A percentile compares a stretch with the other conserved stretches of the same genome.
These are phyloP conservation scores for Podosphaera fusca DNA, from an alignment of 2,329 filamentous ascomycete genomes.

Conservation along the genomic window DNA sequence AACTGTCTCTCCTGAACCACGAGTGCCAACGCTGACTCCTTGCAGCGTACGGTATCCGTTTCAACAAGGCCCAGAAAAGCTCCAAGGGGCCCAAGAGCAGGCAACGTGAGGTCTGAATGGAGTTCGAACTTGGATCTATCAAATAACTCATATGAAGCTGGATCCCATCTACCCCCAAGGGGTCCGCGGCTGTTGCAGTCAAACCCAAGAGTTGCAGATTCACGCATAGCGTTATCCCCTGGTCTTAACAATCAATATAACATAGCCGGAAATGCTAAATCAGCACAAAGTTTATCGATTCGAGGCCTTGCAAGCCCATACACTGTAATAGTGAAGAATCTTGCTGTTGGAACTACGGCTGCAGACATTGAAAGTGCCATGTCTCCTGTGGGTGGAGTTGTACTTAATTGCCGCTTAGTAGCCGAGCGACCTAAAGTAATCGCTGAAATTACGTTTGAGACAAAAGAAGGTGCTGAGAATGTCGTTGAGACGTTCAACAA, in stretches of 20 bases:
- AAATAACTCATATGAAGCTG: constrained; percentile 20
- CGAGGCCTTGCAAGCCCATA: constrained; percentile 51
- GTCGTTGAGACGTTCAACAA: constrained; percentile 59
- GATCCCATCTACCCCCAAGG: constrained; percentile 19
- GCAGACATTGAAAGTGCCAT: constrained; percentile 68
- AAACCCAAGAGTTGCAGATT: constrained; percentile 10
- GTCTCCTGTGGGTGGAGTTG: constrained; percentile 46
- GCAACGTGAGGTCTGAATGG: constrained; percentile 45
- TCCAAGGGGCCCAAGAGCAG: constrained; percentile 17
- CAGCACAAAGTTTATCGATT: constrained; percentile 37
- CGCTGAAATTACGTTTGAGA: constrained; percentile 54
- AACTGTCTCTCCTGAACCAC: not conserved
- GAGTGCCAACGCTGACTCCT: constrained; percentile 3
- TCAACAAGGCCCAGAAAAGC: constrained; percentile 4
- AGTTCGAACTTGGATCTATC: constrained; percentile 42
- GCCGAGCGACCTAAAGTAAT: constrained; percentile 48
- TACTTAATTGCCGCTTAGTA: constrained; percentile 43
- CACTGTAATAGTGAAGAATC: constrained; percentile 56
- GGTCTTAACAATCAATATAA: constrained; percentile 15
- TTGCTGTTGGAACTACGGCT: constrained; percentile 58
- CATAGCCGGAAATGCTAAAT: constrained; percentile 16
- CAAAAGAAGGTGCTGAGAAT: constrained; percentile 46
- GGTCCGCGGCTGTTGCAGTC: constrained; percentile 10
- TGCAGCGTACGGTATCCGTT: constrained; percentile 6
- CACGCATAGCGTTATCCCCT: constrained; percentile 13